Conservation (phyloP, 2,329 filamentous ascomycete species). For the Colletotrichum siamense region DNA sequence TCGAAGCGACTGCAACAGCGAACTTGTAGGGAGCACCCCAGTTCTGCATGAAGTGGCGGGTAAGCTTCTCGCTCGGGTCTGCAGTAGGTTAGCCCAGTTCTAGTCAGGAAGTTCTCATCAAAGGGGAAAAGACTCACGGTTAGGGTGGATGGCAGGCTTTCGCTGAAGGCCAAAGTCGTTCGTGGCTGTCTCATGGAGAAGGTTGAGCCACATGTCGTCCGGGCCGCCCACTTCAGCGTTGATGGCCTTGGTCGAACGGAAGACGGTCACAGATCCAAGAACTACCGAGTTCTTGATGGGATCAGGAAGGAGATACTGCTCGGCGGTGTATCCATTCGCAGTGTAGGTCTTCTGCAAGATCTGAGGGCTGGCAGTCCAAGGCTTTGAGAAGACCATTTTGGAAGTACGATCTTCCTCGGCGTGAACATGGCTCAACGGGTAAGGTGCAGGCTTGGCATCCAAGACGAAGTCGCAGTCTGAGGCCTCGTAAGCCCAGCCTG, state of each 20-base stretch:
- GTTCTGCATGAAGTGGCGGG: conserved; percentile 59
- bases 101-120: conserved; percentile 11
- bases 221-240: conserved; percentile 59
- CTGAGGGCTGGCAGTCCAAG: neutral
- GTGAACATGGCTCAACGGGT: conserved; percentile 25
- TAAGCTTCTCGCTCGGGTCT: conserved; percentile 48
- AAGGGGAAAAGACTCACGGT: conserved; percentile 31
- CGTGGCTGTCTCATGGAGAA: conserved; percentile 40
- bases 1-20: conserved; percentile 58
- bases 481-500: conserved; percentile 65
- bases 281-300: conserved; percentile 36
- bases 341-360: conserved; percentile 19
- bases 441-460: conserved; percentile 28
- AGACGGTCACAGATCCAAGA: conserved; percentile 59
- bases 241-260: conserved; percentile 59
- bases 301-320: conserved; percentile 47
- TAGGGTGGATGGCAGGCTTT: conserved; percentile 37
- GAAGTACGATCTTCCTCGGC: conserved; percentile 3
- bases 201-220: conserved; percentile 61
- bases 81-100: conserved; percentile 25
- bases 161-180: conserved; percentile 51
- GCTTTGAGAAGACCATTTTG: neutral
- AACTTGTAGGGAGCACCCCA: conserved; percentile 73
- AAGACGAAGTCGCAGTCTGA: conserved; percentile 53
- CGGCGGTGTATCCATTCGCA: conserved; percentile 1